phyloP scores from a whole-genome alignment of 2,329 filamentous ascomycete genomes.

The Diaporthe capsici region DNA sequence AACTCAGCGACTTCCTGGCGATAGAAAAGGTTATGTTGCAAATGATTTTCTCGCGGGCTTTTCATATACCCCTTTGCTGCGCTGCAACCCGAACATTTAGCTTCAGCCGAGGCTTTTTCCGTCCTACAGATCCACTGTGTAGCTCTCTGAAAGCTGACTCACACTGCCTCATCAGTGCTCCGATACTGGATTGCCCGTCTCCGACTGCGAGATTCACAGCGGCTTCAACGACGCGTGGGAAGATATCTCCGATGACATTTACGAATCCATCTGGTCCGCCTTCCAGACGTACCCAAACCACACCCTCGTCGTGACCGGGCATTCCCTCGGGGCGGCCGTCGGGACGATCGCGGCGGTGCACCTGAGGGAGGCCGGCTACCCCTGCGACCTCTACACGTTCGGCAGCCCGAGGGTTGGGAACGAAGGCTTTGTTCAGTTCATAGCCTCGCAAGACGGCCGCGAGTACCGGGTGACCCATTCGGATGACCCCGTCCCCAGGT shows the following conservation, averaged over 20 bases:
- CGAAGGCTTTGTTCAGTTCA: slow-evolving; percentile 64
- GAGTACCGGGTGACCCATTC: slow-evolving; percentile 77
- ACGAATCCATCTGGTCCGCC: slow-evolving; percentile 60
- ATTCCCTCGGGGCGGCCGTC: slow-evolving; percentile 78
- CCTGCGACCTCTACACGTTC: slow-evolving; percentile 74
- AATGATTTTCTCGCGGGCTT: not conserved
- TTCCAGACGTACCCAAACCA: slow-evolving; percentile 63
- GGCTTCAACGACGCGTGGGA: slow-evolving; percentile 73
- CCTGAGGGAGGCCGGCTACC: slow-evolving; percentile 63
- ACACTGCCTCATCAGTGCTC: not conserved
- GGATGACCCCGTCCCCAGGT: slow-evolving; percentile 76
- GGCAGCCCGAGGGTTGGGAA: slow-evolving; percentile 79
- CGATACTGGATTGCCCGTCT: slow-evolving; percentile 10
- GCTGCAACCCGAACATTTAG: no score
- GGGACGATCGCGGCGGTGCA: slow-evolving; percentile 71
- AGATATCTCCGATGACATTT: slow-evolving; percentile 62
- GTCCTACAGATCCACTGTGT: not conserved
- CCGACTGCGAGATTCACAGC: slow-evolving; percentile 64
- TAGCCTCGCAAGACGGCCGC: slow-evolving; percentile 61
- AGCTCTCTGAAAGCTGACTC: not conserved
- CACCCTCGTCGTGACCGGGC: slow-evolving; percentile 71
- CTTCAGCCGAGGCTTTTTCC: not conserved
- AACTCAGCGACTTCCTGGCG: slow-evolving; percentile 53
- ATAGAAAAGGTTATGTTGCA: slow-evolving; percentile 52
- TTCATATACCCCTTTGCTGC: not conserved